phyloP scores from a whole-genome alignment of 2,329 filamentous ascomycete genomes.

The Samsoniella hepiali region DNA sequence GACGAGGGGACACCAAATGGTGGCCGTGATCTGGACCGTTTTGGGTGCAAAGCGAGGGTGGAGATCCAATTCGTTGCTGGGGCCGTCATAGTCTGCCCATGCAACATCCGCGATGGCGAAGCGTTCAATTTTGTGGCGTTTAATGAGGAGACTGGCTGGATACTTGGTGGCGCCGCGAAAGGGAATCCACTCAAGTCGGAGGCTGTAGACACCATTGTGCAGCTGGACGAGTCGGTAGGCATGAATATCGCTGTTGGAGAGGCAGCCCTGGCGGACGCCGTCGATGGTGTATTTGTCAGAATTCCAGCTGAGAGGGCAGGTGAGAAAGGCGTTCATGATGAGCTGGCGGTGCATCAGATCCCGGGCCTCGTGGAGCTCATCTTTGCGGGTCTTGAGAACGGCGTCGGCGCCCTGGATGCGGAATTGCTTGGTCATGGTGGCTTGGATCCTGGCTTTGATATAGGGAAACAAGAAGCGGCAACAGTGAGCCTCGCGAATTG shows the following conservation, averaged over 20 bases:
- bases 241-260: background rate
- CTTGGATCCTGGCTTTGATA: background rate
- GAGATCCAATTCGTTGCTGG: background rate
- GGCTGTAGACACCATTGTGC: background rate
- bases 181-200: background rate
- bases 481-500: background rate
- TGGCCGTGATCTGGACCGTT: background rate
- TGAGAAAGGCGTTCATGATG: background rate
- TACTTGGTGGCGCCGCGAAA: background rate
- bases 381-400: background rate
- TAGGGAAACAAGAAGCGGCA: background rate
- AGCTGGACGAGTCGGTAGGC: background rate
- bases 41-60: no score
- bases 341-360: slow-evolving; percentile 15
- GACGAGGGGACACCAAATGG: background rate
- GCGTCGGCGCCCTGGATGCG: background rate
- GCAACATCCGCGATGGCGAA: background rate
- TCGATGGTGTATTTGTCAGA: background rate
- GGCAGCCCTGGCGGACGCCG: background rate
- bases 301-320: slow-evolving; percentile 2
- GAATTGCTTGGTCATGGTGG: background rate
- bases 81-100: background rate
- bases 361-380: background rate
- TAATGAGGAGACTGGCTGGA: background rate
- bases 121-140: background rate